Evolutionary conservation across 352 stramenopile species (phyloP), one percentile per base, ranked within the genome.

Genomic region (Phytopythium sindhum): DNA sequence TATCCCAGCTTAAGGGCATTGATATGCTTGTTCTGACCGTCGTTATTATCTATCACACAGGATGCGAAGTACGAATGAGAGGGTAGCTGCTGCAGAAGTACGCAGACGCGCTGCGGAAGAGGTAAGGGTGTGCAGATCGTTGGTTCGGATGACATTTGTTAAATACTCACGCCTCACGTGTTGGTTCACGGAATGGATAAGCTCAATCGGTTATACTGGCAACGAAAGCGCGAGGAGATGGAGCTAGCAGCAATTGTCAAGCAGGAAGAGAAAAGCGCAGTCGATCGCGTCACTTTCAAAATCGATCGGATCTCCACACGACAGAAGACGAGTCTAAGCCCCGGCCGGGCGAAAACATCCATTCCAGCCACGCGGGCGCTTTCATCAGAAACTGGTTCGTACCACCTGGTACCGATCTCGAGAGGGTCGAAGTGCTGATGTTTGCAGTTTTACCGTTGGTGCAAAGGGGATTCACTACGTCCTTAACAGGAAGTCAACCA

Each of bases 21-120:
- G 14, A 7, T 57, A 2, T 14, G 4, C 17, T 48, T n/a, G 7
- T 51, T n/a, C 11, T 60, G 19, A 60, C 23, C 35, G 29, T 0
- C 55, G 19, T 37, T 55, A 51, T 31, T 29, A 42, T 50, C 14
- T 58, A 3, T 44, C 14, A n/a, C 39, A 17, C 41, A 83, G 75
- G 24, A 53, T 83, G 21, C 61, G 70, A 19, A 57, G 61, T 42
- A 60, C 70, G 29, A 52, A 72, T 23, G 54, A 70, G n/a, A 33
- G 73, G 7, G 77, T 84, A 12, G 50, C 65, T 35, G 68, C 77
- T 45, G 71, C 73, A 24, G 65, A 48, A 2, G 71, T 71, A 15
- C 66, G 68, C 26, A 63, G 66, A 44, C 57, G 62, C 47, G 57
- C 65, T 26, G 48, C 45, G 26, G 55, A 74, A 33, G 73, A 81